phyloP scores from a whole-genome alignment of 192 early-diverging fungal genomes.

The Kappamyces sp. region DNA sequence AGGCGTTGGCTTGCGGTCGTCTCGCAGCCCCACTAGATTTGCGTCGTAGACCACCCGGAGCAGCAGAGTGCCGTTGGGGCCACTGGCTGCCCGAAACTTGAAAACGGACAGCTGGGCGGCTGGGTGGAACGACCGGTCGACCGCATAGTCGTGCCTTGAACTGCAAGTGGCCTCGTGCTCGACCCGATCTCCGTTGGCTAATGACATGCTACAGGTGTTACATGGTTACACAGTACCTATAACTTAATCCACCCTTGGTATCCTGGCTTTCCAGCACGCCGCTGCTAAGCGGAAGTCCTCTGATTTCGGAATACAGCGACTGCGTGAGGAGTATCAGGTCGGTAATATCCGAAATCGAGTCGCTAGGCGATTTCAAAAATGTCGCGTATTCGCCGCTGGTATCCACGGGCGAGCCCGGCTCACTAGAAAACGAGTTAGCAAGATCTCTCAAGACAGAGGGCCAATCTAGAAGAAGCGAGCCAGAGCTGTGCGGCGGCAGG shows the following conservation, averaged over 20 bases:
- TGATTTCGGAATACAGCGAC: conserved; percentile 48
- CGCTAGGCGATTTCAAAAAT: not conserved
- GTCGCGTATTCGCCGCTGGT: not conserved
- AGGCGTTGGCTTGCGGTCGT: too few relatives aligned
- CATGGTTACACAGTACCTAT: conserved; percentile 12
- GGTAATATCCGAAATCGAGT: conserved; percentile 25
- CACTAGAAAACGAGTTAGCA: too few relatives aligned
- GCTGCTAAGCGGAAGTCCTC: conserved; percentile 40
- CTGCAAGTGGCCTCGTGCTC: conserved; percentile 1
- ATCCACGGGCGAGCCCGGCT: too few relatives aligned
- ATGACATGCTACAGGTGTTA: conserved; percentile 13
- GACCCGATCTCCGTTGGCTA: conserved; percentile 19
- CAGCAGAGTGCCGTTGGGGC: conserved; percentile 25
- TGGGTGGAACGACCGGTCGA: conserved; percentile 22
- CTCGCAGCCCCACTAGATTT: conserved; percentile 7
- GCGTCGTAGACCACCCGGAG: conserved; percentile 46
- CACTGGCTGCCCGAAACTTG: conserved; percentile 32
- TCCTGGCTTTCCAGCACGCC: conserved; percentile 23
- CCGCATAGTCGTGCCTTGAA: not conserved
- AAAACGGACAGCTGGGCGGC: conserved; percentile 39
- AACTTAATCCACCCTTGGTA: conserved; percentile 1
- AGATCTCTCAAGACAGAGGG: too few relatives aligned
- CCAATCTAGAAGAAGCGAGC: not conserved
- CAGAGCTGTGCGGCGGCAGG: not conserved
- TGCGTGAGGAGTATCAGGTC: conserved; percentile 44